Evolutionary conservation across 768 basidiomycete genomes (phyloP), one percentile per base, ranked within the genome.

Genomic region (Auricularia heimuer): DNA sequence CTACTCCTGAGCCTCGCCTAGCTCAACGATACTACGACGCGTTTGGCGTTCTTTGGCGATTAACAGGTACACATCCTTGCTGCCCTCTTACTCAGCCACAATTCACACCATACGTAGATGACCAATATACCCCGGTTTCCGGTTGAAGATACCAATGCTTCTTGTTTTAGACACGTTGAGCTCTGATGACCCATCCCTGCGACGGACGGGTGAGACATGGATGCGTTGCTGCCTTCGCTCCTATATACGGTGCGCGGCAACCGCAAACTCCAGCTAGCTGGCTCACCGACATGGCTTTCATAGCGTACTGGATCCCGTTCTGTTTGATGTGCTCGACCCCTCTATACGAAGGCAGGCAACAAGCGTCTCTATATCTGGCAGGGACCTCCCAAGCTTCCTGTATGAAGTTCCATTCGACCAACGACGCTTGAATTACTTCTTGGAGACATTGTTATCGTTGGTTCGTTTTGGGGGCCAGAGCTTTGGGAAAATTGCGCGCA

Each of bases 161-260:
- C 84, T 87, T 54, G 86, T 96, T 36, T 76, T 98, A 62, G 94
- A 96, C 71, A 86, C 87, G 0, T 75, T 98, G 61, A 88, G 87
- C 70, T 87, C 81, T 45, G 85, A 88, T 37, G 87, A 93, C 68
- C 90, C 92, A 7, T 77, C 77, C 66, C 74, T 90, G 10, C 86
- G 89, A 34, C 83, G 93, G 11, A 80, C 90, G 37, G 92, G 91
- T 14, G 96, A 98, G 74, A 94, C 94, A 0, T 99, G 97, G 97
- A 94, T 99, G 89, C 84, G 95, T 34, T 94, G 92, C 71, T 93
- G 87, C 70, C 80, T 98, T 36, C 91, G 89, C 73, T 95, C 94
- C 1, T 96, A 96, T 73, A 78, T 94, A 65, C 85, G 95, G 94
- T 94, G 74, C 42, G 79, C 62, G 18, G 21, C 29, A 29, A 42